Conservation (phyloP, 371 early-diverging fungal species). For the Mucor plumbeus region DNA sequence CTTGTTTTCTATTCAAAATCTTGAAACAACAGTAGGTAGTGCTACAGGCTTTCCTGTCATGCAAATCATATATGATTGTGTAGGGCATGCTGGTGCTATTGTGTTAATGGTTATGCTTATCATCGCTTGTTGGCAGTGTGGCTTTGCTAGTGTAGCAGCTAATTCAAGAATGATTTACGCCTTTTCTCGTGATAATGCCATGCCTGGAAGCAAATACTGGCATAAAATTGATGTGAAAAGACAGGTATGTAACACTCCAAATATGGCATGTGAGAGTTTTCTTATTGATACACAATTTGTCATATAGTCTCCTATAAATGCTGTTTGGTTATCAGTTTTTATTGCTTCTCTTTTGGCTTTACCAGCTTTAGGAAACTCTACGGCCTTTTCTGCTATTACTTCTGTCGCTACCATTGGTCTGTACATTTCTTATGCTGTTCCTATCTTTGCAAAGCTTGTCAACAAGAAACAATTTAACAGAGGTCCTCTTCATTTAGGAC, state of each 20-base stretch:
- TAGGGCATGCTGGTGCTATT: conserved; percentile 53
- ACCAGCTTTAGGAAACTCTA: conserved; percentile 44
- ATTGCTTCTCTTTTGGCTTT: conserved; percentile 54
- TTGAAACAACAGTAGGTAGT: conserved; percentile 45
- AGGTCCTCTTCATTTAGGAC: conserved; percentile 55
- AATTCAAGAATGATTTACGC: conserved; percentile 78
- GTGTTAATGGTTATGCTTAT: conserved; percentile 60
- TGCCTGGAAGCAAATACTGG: conserved; percentile 59
- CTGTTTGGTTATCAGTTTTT: conserved; percentile 57
- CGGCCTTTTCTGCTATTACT: conserved; percentile 65
- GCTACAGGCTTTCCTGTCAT: conserved; percentile 49
- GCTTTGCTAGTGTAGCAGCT: conserved; percentile 60
- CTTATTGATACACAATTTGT: conserved; percentile 17
- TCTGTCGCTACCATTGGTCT: conserved; percentile 71
- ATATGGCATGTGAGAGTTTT: conserved; percentile 37
- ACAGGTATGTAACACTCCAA: conserved; percentile 35
- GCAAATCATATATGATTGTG: conserved; percentile 59
- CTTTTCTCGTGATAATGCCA: conserved; percentile 74
- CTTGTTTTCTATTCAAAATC: conserved; percentile 49
- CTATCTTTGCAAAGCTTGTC: conserved; percentile 29
- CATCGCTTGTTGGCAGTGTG: conserved; percentile 63
- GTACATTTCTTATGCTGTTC: conserved; percentile 67
- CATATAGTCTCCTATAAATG: conserved; percentile 54
- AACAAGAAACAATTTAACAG: conserved; percentile 27
- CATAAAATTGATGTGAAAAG: conserved; percentile 38